phyloP scores from a whole-genome alignment of 257 asterid species.

The Mitragyna speciosa region DNA sequence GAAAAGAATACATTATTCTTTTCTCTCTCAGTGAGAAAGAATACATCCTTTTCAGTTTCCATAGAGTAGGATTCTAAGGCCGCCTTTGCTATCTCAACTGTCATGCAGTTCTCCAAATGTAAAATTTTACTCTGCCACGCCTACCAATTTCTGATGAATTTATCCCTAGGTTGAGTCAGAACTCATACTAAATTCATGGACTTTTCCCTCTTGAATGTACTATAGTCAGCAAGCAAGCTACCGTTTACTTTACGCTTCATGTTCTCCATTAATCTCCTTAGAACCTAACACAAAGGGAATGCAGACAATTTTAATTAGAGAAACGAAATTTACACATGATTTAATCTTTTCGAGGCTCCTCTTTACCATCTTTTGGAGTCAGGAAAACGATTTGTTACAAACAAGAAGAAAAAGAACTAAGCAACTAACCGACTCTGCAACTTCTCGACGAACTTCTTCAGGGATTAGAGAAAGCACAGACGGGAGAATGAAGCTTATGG shows the following conservation, averaged over 20 bases:
- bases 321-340: not conserved
- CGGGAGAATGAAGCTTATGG: conserved; percentile 78
- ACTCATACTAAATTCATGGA: conserved; percentile 45
- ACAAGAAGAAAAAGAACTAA: conserved; percentile 2
- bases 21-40: not conserved
- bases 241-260: conserved; percentile 81
- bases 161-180: not conserved
- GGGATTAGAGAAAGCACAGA: conserved; percentile 78
- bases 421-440: conserved; percentile 74
- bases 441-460: conserved; percentile 70
- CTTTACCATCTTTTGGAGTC: not conserved
- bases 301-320: not conserved
- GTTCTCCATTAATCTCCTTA: conserved; percentile 67
- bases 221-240: conserved; percentile 80
- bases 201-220: conserved; percentile 66
- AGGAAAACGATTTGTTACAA: not conserved
- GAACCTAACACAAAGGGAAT: conserved; percentile 47
- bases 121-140: not conserved
- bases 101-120: not conserved
- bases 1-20: not conserved
- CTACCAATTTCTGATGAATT: not conserved
- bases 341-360: not conserved
- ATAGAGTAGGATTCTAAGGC: not conserved
- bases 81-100: not conserved
- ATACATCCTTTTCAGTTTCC: not conserved